Evolutionary conservation across 768 basidiomycete genomes (phyloP), one percentile per base, ranked within the genome.

Genomic region (Clathrus columnatus): DNA sequence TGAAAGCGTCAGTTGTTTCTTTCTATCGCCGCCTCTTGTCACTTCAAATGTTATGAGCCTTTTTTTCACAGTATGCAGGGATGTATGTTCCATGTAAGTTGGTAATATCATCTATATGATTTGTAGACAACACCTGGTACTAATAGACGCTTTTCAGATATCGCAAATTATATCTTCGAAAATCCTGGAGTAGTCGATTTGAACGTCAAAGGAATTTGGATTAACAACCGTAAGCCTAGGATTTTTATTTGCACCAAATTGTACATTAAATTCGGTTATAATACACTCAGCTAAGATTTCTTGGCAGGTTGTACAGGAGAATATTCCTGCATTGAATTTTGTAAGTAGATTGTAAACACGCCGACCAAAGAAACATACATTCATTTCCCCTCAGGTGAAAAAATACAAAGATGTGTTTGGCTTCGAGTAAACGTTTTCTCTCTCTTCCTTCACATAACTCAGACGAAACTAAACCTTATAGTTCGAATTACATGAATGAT

Each of bases 271-370:
- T n/a, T n/a, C n/a, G n/a, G n/a, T n/a, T 32, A 42, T 43, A 7
- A 7, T 36, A 7, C 41, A 20, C 46, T 16, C 17, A 58, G 47
- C 48, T 36, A 41, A 71, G 2, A 60, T 87, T 4, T 80, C 81
- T 0, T 85, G 77, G 75, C 70, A 77, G 23, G 75, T 87, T 8
- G 80, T 84, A 10, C 84, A 85, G 64, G 67, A 74, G 50, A 72
- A 88, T 65, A 84, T 89, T 47, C 84, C 86, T 0, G 85, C 84
- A 0, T 82, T 87, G 24, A 70, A 76, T 56, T 88, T 88, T 58
- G 87, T 89, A 48, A 36, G 51, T 26, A 11, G 10, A 44, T 17
- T 24, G 4, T 8, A 21, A n/a, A 18, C 6, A 8, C 14, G 7
- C 30, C 11, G 18, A 29, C 10, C 17, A 20, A 4, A 26, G 21